Base-by-base conservation (phyloP, 1,284 basidiomycete genomes). In the Ustilago xerochloae region DNA sequence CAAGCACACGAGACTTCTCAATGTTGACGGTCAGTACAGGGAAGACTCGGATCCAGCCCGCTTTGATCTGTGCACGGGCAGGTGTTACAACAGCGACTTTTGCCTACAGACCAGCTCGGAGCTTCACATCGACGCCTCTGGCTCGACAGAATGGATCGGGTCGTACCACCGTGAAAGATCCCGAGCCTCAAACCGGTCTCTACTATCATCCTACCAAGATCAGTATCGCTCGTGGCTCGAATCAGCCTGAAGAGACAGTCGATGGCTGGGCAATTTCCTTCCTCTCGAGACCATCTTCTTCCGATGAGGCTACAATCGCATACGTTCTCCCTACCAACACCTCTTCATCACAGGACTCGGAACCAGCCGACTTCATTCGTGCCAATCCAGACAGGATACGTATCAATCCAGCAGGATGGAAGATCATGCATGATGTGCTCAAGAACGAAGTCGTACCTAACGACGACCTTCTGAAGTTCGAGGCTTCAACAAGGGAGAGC, bases 391-490 rank as follows among this genome's bases (percentile, higher is more conserved):
- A 79, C 62, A 54, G 64, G 12, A 49, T 79, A 26, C 68, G 64
- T 33, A 66, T 69, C 49, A 82, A 84, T 56, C 49, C 56, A 2
- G 63, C 57, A 1, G 81, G 82, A 24, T 77, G 75, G 67, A 50
- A 63, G 32, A 61, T 74, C 33, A 57, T 84, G 61, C 82, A 84
- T 56, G 58, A 63, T 6, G 67, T 76, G 16, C 75, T 84, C 29
- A 67, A 78, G 51, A 61, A 63, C 38, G 57, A 80, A 15, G 62
- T 75, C 7, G 75, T 81, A 1, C 60, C 74, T 7, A 33, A 78
- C 29, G 82, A 84, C 49, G 76, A 75, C 12, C 48, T 75, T 45
- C 63, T 84, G 24, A 50, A 68, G 10, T 76, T 79, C 35, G 82
- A 84, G 45, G 82, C 82, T 0, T 41, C 62, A 6, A 71, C 76